Base-by-base conservation (phyloP, 768 basidiomycete species). In the Vararia minispora region DNA sequence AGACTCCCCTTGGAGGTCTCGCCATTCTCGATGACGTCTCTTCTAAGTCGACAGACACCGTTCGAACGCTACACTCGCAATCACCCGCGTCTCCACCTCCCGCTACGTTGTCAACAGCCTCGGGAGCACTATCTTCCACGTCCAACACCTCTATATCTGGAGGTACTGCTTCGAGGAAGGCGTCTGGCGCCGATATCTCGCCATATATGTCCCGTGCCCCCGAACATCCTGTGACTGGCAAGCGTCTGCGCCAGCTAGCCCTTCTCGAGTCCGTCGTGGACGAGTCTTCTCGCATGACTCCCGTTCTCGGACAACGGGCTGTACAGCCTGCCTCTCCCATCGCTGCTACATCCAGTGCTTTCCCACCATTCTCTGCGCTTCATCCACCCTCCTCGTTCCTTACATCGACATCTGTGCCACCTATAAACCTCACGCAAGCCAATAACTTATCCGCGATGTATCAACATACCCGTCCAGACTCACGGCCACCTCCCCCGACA, bases 231-330 rank as follows among this genome's bases (percentile, higher is more conserved):
- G 60, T 68, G 4, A 74, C 76, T 23, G 69, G 75, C 11, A 80
- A 76, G 52, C 72, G 68, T 40, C 55, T 83, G 56, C 75, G 75
- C 55, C 84, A 78, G 47, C 63, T 80, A 18, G 81, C 81, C 2
- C 62, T 86, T 42, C 61, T 84, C 9, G 81, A 86, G 53, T 64
- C 72, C 11, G 74, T 85, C 25, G 80, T 76, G 0, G 74, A 78
- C 49, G 82, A 87, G 54, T 82, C 84, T 4, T 77, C 76, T 5
- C 66, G 69, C 43, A 68, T 77, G 65, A 67, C 72, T 18, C 66
- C 50, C 3, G 45, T 40, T 12, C 32, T 48, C 3, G 36, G 49
- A 20, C 72, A 29, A 22, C 34, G 14, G n/a, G n/a, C n/a, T 22
- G 14, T 24, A 13, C 23, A 13, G 2, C 30, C 12, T 24, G 31